A percentile compares a stretch with the other conserved stretches of the same genome.
These are phyloP conservation scores for Podaxis mareebaensis DNA, from an alignment of 768 basidiomycete genomes.

Conservation along the genomic window DNA sequence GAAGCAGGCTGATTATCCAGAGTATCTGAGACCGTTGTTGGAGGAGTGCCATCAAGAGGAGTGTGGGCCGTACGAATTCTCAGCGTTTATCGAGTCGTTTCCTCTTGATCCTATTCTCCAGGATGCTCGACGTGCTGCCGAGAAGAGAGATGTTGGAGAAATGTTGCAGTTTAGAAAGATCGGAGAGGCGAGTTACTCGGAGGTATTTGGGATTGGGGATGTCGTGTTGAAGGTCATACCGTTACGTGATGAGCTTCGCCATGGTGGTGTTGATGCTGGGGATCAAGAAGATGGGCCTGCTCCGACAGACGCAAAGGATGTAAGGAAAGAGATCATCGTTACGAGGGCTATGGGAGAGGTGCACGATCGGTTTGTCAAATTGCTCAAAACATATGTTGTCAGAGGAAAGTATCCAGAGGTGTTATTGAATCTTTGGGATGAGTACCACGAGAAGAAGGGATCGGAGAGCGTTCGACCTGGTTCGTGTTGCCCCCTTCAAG, in stretches of 20 bases:
- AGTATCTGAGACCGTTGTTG: constrained; percentile 64
- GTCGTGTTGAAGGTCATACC: constrained; percentile 93
- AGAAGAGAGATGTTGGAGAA: constrained; percentile 15
- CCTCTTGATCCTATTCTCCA: constrained; percentile 69
- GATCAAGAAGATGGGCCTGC: constrained; percentile 58
- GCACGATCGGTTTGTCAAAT: constrained; percentile 75
- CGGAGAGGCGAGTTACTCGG: constrained; percentile 95
- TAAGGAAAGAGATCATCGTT: constrained; percentile 79
- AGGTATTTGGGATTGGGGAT: constrained; percentile 89
- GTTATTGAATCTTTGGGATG: constrained; percentile 86
- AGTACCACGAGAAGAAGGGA: constrained; percentile 70
- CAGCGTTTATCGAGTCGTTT: constrained; percentile 80
- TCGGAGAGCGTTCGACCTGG: constrained; percentile 87
- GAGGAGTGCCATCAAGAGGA: constrained; percentile 68
- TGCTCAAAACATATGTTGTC: constrained; percentile 84
- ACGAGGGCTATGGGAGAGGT: constrained; percentile 76
- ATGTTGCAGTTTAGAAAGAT: constrained; percentile 69
- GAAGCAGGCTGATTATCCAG: constrained; percentile 38
- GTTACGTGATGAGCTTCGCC: constrained; percentile 51
- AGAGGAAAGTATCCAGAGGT: constrained; percentile 80
- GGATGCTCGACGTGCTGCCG: constrained; percentile 20
- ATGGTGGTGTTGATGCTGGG: constrained; percentile 14
- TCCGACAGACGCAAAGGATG: constrained; percentile 71
- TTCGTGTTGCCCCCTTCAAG: constrained; percentile 28
- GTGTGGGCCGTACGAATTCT: constrained; percentile 70